Base-by-base conservation (phyloP, 805 yeast species). In the Teunomyces tritomae region DNA sequence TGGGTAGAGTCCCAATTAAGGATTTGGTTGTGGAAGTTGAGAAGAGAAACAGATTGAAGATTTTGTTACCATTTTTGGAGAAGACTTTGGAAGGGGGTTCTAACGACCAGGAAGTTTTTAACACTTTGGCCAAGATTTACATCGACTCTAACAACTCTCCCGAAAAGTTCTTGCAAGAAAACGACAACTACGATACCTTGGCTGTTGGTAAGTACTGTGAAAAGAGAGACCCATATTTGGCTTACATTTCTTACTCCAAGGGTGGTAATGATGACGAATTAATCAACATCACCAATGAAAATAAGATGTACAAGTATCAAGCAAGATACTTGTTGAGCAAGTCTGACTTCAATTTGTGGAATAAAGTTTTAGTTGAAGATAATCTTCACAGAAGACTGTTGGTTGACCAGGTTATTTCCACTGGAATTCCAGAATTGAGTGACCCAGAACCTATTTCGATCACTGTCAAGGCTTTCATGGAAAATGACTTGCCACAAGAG, bases 191-290 rank as follows among this genome's bases (percentile, higher is more conserved):
- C 72, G 95, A 94, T 71, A 86, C 98, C n/a, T 75, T 88, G 57
- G 87, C 87, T 59, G 97, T 94, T 56, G 99, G 99, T 77, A 89
- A 83, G 65, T 94, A 94, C 77, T 94, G 99, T 79, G 99, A 94
- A 73, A 92, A 89, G 82, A 87, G 99, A 71, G 99, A 94, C 64
- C 99, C 99, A 53, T 94, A 89, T 73, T 77, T 94, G 65, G 99
- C 99, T 27, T 94, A 89, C 70, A 94, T 94, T 71, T 96, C 97
- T 45, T 94, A 94, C 70, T 96, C 95, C 52, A 92, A 91, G 73
- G 99, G 99, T 64, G 76, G 79, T 46, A 91, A 92, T 60, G 97
- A 94, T 66, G 85, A 77, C 49, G 99, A 94, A 67, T 80, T 94
- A 62, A 82, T 94, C 61, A 78, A 81, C 63, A 90, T 94, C 68